A percentile compares a stretch with the other conserved stretches of the same genome.
phyloP scores from a whole-genome alignment of 2,329 filamentous ascomycete genomes.

The Neocucurbitaria cava region DNA sequence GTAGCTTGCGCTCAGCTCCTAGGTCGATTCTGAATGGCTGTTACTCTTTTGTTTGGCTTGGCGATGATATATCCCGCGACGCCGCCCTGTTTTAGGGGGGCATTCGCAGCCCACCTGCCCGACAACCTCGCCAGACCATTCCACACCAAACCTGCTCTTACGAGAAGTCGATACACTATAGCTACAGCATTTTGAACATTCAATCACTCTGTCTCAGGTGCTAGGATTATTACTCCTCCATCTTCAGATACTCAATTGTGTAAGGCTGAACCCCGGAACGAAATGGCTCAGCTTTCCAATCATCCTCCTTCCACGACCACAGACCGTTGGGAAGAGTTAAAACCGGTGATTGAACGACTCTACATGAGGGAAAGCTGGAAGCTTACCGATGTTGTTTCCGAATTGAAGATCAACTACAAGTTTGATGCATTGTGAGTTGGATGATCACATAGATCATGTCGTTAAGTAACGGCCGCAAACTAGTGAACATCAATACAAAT shows the following conservation, averaged over 20 bases:
- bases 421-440: constrained; percentile 20
- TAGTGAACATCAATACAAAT: constrained; percentile 43
- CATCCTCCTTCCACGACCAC: not conserved
- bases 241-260: no score
- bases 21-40: constrained; percentile 4
- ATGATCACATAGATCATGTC: not conserved
- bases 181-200: no score
- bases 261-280: not conserved
- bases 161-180: no score
- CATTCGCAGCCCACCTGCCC: not conserved
- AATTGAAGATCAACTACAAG: constrained; percentile 14
- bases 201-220: no score
- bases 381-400: constrained; percentile 11
- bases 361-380: constrained; percentile 18
- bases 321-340: constrained; percentile 19
- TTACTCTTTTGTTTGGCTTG: constrained; percentile 19
- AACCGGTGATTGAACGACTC: constrained; percentile 17
- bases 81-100: not conserved
- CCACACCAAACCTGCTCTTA: no score
- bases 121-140: no score
- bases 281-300: not conserved
- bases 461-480: not conserved
- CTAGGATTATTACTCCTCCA: no score
- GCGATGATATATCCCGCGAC: not conserved
- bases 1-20: not conserved